These are phyloP conservation scores for Camillea tinctor DNA, from an alignment of 2,329 filamentous ascomycete genomes.

Conservation along the genomic window DNA sequence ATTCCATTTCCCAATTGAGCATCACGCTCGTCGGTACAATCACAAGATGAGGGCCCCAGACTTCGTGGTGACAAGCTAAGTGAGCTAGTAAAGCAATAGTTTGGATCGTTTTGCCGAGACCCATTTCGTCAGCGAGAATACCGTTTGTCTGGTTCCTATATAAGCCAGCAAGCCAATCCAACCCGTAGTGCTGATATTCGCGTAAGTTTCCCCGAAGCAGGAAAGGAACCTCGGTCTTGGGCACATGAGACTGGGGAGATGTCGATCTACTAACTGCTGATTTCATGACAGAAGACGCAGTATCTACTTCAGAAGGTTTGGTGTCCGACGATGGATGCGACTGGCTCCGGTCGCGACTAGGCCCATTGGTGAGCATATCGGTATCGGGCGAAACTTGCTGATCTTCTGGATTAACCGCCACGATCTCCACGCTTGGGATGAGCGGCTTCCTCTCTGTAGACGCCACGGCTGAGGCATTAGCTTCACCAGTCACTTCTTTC, in stretches of 20 bases:
- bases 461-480: not conserved
- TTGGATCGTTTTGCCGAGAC: constrained; percentile 95
- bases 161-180: constrained; percentile 93
- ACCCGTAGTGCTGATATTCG: constrained; percentile 94
- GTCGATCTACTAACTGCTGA: constrained; percentile 35
- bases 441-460: constrained; percentile 1
- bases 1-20: constrained; percentile 99
- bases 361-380: constrained; percentile 42
- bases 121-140: constrained; percentile 98
- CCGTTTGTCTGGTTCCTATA: constrained; percentile 93
- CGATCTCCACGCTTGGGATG: constrained; percentile 27
- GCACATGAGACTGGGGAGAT: constrained; percentile 36
- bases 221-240: constrained; percentile 74
- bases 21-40: constrained; percentile 98
- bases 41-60: constrained; percentile 95
- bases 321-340: constrained; percentile 51
- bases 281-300: constrained; percentile 38
- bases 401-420: constrained; percentile 21
- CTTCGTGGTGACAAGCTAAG: constrained; percentile 81
- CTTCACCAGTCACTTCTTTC: constrained; percentile 7
- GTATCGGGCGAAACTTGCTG: constrained; percentile 41
- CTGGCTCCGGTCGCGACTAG: constrained; percentile 45
- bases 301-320: constrained; percentile 50
- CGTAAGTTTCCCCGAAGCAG: constrained; percentile 84
- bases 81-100: constrained; percentile 94